These are phyloP conservation scores for Hypericum perforatum DNA, from an alignment of 345 rosid species.

Conservation along the genomic window DNA sequence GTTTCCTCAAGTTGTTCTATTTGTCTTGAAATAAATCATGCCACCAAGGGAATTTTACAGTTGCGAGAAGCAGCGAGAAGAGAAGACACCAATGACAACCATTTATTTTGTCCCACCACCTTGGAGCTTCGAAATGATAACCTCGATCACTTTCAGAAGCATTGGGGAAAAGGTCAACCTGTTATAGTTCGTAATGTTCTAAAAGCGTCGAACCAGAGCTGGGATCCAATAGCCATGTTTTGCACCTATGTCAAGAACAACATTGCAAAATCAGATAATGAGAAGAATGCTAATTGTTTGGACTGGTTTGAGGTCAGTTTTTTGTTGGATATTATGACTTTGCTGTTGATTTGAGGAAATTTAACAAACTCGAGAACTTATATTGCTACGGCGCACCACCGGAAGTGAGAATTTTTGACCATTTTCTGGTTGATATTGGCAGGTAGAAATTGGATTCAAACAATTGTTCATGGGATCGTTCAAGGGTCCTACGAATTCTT, in stretches of 20 bases:
- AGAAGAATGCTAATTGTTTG: constrained; percentile 27
- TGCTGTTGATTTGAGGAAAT: too few species aligned
- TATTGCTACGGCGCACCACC: too few species aligned
- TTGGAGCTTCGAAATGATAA: constrained; percentile 49
- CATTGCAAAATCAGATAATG: constrained; percentile 30
- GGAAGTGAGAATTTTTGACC: too few species aligned
- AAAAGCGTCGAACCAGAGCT: constrained; percentile 42
- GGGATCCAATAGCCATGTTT: constrained; percentile 88
- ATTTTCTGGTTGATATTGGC: constrained; percentile 21
- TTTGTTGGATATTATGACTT: not conserved
- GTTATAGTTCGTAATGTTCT: constrained; percentile 69
- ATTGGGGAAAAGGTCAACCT: constrained; percentile 93
- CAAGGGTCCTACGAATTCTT: constrained; percentile 44
- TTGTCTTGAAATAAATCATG: constrained; percentile 41
- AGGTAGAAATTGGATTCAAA: constrained; percentile 77
- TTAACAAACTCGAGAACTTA: too few species aligned
- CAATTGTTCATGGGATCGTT: constrained; percentile 71
- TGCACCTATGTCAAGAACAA: constrained; percentile 62
- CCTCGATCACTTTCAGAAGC: constrained; percentile 85
- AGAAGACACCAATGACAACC: constrained; percentile 55
- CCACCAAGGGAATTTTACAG: constrained; percentile 33
- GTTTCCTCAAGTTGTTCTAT: constrained; percentile 47
- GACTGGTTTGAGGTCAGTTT: constrained; percentile 95
- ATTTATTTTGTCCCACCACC: constrained; percentile 49
- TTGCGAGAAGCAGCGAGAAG: constrained; percentile 61